phyloP scores from a whole-genome alignment of 106 monocot genomes.

The Posidonia australis region DNA sequence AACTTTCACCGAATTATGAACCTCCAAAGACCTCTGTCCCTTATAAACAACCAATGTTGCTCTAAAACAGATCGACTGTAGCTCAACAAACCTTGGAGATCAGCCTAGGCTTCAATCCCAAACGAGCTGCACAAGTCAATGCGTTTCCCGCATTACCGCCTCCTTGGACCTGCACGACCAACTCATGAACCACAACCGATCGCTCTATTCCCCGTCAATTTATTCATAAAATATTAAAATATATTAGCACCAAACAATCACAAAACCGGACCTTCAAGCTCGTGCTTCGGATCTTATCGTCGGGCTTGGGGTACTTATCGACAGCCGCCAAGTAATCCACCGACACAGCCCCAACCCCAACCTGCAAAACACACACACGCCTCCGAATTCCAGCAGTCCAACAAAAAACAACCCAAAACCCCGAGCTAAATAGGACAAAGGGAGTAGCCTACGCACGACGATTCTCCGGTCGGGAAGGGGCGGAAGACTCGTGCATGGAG shows the following conservation, averaged over 20 bases:
- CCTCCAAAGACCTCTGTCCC: too few species aligned
- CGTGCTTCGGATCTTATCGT: slow-evolving; percentile 92
- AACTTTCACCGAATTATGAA: too few species aligned
- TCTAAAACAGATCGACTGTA: too few species aligned
- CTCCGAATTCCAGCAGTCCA: neutral
- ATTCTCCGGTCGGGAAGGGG: slow-evolving; percentile 34
- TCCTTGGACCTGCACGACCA: slow-evolving; percentile 59
- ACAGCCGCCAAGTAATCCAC: slow-evolving; percentile 80
- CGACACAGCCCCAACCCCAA: slow-evolving; percentile 66
- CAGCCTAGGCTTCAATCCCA: slow-evolving; percentile 68
- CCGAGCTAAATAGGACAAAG: neutral
- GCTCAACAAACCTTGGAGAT: slow-evolving; percentile 88
- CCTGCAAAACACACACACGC: slow-evolving; percentile 20
- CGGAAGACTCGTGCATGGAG: slow-evolving; percentile 8
- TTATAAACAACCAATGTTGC: too few species aligned
- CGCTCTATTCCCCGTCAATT: neutral
- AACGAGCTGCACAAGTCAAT: slow-evolving; percentile 69
- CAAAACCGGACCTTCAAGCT: slow-evolving; percentile 42
- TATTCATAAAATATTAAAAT: neutral
- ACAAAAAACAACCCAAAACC: neutral
- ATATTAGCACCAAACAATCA: neutral
- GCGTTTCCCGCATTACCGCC: slow-evolving; percentile 91
- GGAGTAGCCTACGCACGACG: slow-evolving; percentile 25
- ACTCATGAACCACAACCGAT: neutral
- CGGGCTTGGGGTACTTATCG: slow-evolving; percentile 61